These are phyloP conservation scores for Apium graveolens DNA, from an alignment of 129 eudicot species.

Conservation along the genomic window DNA sequence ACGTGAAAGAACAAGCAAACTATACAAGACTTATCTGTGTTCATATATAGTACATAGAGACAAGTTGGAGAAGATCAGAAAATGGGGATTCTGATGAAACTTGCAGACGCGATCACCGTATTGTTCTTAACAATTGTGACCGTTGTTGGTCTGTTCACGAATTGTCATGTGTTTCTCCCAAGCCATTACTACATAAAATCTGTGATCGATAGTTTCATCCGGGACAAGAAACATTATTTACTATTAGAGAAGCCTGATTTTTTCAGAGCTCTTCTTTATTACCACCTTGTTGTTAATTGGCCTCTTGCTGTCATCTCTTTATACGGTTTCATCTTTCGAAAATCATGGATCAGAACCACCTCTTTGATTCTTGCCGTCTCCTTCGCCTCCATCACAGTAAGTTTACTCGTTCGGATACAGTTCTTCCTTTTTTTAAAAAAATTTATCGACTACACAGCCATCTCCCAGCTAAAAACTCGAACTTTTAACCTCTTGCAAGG, in stretches of 20 bases:
- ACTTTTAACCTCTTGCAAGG: neutral
- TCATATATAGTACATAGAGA: neutral
- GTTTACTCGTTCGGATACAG: neutral
- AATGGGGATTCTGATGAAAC: neutral
- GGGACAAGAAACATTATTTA: neutral
- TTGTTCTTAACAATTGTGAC: neutral
- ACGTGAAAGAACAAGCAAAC: neutral
- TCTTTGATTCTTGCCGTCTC: neutral
- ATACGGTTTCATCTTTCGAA: neutral
- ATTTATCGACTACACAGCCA: neutral
- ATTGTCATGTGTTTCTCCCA: neutral
- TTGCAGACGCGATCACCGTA: neutral
- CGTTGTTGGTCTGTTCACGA: neutral
- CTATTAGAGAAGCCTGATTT: slow-evolving; percentile 1
- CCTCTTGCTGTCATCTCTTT: neutral
- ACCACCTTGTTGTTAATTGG: slow-evolving; percentile 4
- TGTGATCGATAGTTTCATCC: neutral
- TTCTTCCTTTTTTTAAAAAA: neutral
- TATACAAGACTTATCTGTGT: neutral
- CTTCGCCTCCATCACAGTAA: neutral
- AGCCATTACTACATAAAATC: neutral
- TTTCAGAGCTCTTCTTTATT: neutral
- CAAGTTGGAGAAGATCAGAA: neutral
- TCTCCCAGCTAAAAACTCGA: neutral
- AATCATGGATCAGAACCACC: neutral